These are phyloP conservation scores for Betula pendula DNA, from an alignment of 306 rosid species.

Conservation along the genomic window DNA sequence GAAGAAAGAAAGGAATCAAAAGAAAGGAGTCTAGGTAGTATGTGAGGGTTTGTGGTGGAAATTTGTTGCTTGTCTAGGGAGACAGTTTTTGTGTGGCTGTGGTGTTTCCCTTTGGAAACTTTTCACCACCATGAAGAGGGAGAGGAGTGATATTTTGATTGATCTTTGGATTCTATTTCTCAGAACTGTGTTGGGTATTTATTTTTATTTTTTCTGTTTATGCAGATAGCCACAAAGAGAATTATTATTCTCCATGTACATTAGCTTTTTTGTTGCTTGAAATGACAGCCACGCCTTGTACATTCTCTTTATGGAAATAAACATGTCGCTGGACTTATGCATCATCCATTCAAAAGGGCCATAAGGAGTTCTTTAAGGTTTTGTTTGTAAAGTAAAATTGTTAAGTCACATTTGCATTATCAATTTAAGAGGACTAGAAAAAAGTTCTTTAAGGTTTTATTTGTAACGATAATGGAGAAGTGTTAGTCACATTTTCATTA, in stretches of 20 bases:
- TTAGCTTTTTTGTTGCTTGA: conserved; percentile 7
- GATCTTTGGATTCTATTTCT: conserved; percentile 44
- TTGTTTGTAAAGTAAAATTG: too few relatives aligned
- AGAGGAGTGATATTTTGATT: conserved; percentile 25
- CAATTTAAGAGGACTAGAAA: too few relatives aligned
- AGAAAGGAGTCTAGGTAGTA: neutral
- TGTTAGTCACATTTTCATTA: too few relatives aligned
- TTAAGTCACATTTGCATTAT: too few relatives aligned
- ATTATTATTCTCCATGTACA: conserved; percentile 27
- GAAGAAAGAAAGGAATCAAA: conserved; percentile 33
- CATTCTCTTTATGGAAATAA: conserved; percentile 6
- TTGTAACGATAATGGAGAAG: too few relatives aligned
- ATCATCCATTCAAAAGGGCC: neutral
- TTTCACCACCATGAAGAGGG: conserved; percentile 14
- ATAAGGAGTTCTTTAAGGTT: too few relatives aligned
- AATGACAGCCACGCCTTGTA: conserved; percentile 34
- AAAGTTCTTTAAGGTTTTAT: too few relatives aligned
- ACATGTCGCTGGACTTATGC: conserved; percentile 7
- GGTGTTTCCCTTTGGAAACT: conserved; percentile 22
- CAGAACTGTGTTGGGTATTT: conserved; percentile 23
- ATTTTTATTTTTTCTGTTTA: too few relatives aligned
- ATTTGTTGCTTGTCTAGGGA: conserved; percentile 28
- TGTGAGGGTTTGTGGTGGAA: conserved; percentile 30
- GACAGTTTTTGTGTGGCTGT: conserved; percentile 33
- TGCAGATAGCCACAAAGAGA: conserved; percentile 31